Conservation (phyloP, 2,329 filamentous ascomycete genomes). For the Ophiostoma sp. region DNA sequence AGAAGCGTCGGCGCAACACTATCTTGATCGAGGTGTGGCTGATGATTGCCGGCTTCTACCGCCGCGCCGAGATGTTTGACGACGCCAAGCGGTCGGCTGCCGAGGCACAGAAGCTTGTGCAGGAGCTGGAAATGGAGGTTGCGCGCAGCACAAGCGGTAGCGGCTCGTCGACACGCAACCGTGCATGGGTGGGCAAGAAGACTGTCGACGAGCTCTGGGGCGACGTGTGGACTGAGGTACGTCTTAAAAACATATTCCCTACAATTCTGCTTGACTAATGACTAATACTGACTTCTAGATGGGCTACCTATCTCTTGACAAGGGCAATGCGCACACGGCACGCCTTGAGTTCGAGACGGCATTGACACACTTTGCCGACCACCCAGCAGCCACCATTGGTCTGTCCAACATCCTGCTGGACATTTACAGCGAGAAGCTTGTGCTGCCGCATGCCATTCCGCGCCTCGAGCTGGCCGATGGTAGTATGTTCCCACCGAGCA, state of each 20-base stretch:
- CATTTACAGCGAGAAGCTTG: slow-evolving; percentile 66
- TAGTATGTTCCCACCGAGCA: slow-evolving; percentile 28
- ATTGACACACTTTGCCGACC: slow-evolving; percentile 71
- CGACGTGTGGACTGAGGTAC: slow-evolving; percentile 76
- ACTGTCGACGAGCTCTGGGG: slow-evolving; percentile 79
- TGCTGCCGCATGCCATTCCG: slow-evolving; percentile 53
- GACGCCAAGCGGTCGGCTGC: slow-evolving; percentile 74
- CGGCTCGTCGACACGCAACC: slow-evolving; percentile 52
- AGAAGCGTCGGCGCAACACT: slow-evolving; percentile 45
- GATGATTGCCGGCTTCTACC: slow-evolving; percentile 82
- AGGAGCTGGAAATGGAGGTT: slow-evolving; percentile 63
- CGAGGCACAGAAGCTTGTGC: slow-evolving; percentile 74
- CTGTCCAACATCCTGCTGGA: slow-evolving; percentile 82
- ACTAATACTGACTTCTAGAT: slow-evolving; percentile 39
- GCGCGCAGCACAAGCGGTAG: slow-evolving; percentile 52
- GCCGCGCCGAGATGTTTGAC: slow-evolving; percentile 70
- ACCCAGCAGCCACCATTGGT: slow-evolving; percentile 72
- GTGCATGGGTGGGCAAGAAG: slow-evolving; percentile 73
- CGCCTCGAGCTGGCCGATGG: slow-evolving; percentile 37
- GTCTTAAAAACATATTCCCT: slow-evolving; percentile 29
- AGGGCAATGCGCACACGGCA: slow-evolving; percentile 60
- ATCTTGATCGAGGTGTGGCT: slow-evolving; percentile 79
- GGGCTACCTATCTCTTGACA: slow-evolving; percentile 61
- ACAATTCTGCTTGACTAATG: slow-evolving; percentile 32
- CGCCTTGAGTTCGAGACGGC: slow-evolving; percentile 76